Evolutionary conservation across 2,329 filamentous ascomycete genomes (phyloP).

Genomic region (Aureobasidium leucospermi): DNA sequence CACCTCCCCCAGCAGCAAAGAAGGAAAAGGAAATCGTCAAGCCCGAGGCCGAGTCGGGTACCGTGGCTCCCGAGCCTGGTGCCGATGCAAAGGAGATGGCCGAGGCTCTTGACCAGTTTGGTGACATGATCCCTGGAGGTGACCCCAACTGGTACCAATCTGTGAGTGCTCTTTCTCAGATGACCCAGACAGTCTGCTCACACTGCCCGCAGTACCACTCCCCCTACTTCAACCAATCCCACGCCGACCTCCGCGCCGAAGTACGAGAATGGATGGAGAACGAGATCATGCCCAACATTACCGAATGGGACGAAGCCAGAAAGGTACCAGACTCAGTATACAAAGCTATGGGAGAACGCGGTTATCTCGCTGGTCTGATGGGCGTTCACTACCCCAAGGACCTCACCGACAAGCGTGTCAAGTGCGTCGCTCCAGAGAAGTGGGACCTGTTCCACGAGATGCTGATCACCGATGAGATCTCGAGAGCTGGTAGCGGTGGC

Average conservation of each 20-base stretch:
- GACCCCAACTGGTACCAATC: constrained; percentile 94
- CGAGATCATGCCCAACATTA: constrained; percentile 83
- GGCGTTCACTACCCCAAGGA: constrained; percentile 66
- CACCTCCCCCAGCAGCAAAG: constrained; percentile 38
- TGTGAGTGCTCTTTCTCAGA: constrained; percentile 47
- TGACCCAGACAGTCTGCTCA: neutral
- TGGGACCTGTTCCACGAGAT: constrained; percentile 99
- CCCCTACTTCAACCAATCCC: constrained; percentile 91
- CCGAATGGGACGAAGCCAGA: constrained; percentile 95
- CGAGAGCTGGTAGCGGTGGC: constrained; percentile 78
- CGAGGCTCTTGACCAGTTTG: constrained; percentile 76
- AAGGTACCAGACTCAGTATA: constrained; percentile 83
- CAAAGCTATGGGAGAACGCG: constrained; percentile 88
- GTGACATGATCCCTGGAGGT: constrained; percentile 79
- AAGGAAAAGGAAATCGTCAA: constrained; percentile 44
- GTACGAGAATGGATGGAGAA: constrained; percentile 85
- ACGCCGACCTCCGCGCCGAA: constrained; percentile 84
- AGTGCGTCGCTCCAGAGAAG: constrained; percentile 74
- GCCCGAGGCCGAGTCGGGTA: constrained; percentile 53
- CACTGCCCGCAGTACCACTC: constrained; percentile 70
- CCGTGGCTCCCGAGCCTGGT: constrained; percentile 33
- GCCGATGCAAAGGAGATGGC: constrained; percentile 46
- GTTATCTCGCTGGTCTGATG: constrained; percentile 87
- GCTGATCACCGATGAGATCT: constrained; percentile 89
- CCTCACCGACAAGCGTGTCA: constrained; percentile 62